phyloP scores from a whole-genome alignment of 75 land plant genomes.

The Picea sitchensis region DNA sequence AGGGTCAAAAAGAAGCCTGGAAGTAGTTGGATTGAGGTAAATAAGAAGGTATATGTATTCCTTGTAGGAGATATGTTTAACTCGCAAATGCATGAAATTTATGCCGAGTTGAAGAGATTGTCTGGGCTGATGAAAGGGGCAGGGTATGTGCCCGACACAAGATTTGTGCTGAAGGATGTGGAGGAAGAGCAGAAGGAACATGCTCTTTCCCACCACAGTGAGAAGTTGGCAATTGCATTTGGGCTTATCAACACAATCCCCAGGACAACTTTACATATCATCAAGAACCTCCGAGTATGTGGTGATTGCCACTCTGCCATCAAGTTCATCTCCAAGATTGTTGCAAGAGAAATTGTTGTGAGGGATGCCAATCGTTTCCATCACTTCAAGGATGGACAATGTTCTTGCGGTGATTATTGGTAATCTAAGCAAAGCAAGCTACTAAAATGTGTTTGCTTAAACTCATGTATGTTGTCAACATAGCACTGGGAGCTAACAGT shows the following conservation, averaged over 20 bases:
- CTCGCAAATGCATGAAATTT: neutral
- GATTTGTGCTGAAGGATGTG: neutral
- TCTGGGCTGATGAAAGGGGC: neutral
- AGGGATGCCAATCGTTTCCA: no score
- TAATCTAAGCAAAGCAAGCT: no score
- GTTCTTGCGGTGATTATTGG: no score
- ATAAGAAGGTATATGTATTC: neutral
- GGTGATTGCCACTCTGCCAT: neutral
- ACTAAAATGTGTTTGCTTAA: no score
- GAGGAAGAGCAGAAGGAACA: neutral
- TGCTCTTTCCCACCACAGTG: neutral
- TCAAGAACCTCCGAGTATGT: neutral
- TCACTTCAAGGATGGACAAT: no score
- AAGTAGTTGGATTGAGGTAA: neutral
- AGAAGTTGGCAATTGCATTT: neutral
- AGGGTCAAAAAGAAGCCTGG: neutral
- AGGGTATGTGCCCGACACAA: neutral
- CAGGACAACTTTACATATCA: neutral
- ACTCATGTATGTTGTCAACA: no score
- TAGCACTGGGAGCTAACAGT: no score
- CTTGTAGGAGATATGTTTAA: neutral
- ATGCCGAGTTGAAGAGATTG: neutral
- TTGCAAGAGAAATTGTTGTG: no score
- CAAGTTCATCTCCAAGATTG: no score
- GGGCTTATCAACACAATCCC: neutral